Evolutionary conservation across 495 filamentous ascomycete genomes (phyloP).

Genomic region (Amniculicola lignicola): DNA sequence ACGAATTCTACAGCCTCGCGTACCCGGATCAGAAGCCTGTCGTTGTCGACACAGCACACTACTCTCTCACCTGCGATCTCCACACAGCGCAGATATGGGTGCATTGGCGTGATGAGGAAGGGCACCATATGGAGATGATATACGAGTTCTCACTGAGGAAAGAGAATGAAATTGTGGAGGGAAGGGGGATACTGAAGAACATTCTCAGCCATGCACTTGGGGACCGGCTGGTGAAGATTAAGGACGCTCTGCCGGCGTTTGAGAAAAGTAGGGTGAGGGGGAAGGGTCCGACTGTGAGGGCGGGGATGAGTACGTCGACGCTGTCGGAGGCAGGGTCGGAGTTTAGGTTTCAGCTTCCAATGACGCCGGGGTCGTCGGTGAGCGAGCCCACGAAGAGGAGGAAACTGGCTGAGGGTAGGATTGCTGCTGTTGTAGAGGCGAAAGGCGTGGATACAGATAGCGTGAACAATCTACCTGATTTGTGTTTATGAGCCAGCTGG

Average conservation of each 20-base stretch:
- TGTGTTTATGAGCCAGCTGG: background rate
- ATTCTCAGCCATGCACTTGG: background rate
- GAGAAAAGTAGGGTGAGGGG: background rate
- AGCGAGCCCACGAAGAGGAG: conserved; percentile 1
- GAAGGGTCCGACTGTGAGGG: background rate
- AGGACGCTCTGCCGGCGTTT: background rate
- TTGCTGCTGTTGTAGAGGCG: background rate
- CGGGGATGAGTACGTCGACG: background rate
- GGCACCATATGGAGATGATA: too few relatives aligned
- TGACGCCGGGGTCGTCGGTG: background rate
- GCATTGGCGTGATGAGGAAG: too few relatives aligned
- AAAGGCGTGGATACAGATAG: conserved; percentile 1
- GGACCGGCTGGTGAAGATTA: background rate
- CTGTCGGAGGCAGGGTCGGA: background rate
- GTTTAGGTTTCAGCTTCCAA: background rate
- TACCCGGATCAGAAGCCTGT: background rate
- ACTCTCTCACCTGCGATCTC: too few relatives aligned
- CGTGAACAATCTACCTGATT: background rate
- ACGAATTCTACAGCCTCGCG: conserved; percentile 14
- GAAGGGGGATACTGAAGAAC: background rate
- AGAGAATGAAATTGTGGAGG: background rate
- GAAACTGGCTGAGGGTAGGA: background rate
- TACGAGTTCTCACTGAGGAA: too few relatives aligned
- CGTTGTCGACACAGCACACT: conserved; percentile 2
- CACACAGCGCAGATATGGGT: too few relatives aligned